Conservation (phyloP, 208 protist species). For the Phytomonas sp. region DNA sequence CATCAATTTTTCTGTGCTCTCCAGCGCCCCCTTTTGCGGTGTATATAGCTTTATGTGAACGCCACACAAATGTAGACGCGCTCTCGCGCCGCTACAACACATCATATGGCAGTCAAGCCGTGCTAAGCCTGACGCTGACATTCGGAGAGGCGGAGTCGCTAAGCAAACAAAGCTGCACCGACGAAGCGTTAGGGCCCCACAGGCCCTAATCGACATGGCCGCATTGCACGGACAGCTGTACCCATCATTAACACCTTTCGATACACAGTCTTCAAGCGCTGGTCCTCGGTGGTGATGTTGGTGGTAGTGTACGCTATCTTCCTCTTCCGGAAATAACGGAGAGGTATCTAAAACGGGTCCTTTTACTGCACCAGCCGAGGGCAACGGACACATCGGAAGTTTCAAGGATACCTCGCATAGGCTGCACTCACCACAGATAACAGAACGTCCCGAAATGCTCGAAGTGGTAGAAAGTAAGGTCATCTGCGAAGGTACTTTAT, state of each 20-base stretch:
- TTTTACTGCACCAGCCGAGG: background rate
- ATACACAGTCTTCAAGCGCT: background rate
- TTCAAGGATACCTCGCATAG: background rate
- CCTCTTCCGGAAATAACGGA: background rate
- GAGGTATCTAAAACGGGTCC: background rate
- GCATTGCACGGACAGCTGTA: background rate
- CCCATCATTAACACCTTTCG: background rate
- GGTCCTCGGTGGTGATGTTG: background rate
- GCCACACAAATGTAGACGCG: background rate
- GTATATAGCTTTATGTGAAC: background rate
- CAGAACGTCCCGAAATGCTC: background rate
- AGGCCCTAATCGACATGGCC: background rate
- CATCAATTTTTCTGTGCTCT: background rate
- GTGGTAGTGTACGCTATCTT: background rate
- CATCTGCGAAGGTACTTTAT: background rate
- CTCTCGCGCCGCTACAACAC: background rate
- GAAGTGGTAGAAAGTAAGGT: background rate
- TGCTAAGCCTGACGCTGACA: background rate
- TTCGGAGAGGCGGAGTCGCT: background rate
- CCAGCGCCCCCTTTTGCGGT: background rate
- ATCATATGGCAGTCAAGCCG: background rate
- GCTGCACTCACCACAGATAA: background rate
- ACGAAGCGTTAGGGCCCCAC: background rate
- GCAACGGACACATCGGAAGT: background rate
- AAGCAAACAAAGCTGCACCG: background rate